A percentile compares a stretch with the other conserved stretches of the same genome.
Evolutionary conservation across 768 basidiomycete species (phyloP).

Genomic region (Phanerochaete sordida): DNA sequence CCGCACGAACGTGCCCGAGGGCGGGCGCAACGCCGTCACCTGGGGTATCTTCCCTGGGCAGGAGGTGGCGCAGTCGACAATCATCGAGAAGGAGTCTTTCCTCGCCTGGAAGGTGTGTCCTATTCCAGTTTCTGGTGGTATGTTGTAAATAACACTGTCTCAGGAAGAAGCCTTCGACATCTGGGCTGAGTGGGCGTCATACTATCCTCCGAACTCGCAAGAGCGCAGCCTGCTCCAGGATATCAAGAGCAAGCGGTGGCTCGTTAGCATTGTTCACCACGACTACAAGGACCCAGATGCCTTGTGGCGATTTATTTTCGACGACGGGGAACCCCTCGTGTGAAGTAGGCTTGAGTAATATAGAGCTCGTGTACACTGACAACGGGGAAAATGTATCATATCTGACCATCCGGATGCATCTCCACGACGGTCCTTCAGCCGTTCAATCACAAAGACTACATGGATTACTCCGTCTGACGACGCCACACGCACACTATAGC

Average conservation of each 20-base stretch:
- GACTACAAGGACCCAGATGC: constrained; percentile 79
- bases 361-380: background rate
- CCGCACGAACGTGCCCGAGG: constrained; percentile 73
- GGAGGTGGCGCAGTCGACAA: constrained; percentile 93
- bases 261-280: constrained; percentile 91
- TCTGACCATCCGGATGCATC: too few species aligned
- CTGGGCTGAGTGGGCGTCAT: constrained; percentile 92
- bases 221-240: constrained; percentile 71
- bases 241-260: constrained; percentile 75
- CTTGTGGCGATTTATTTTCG: constrained; percentile 83
- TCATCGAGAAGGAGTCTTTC: constrained; percentile 95
- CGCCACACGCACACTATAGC: background rate
- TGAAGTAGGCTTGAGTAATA: background rate
- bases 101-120: constrained; percentile 87
- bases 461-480: too few species aligned
- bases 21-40: constrained; percentile 89
- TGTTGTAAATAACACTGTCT: background rate
- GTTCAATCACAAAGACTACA: background rate
- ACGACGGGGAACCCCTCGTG: constrained; percentile 14
- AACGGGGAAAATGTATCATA: background rate
- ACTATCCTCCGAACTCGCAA: constrained; percentile 72
- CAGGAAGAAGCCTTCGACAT: constrained; percentile 96
- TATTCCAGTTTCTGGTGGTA: background rate
- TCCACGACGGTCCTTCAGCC: too few species aligned
- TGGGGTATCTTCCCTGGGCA: constrained; percentile 99